Evolutionary conservation across 202 grass and related monocot species (phyloP).

Genomic region (Digitaria exilis): DNA sequence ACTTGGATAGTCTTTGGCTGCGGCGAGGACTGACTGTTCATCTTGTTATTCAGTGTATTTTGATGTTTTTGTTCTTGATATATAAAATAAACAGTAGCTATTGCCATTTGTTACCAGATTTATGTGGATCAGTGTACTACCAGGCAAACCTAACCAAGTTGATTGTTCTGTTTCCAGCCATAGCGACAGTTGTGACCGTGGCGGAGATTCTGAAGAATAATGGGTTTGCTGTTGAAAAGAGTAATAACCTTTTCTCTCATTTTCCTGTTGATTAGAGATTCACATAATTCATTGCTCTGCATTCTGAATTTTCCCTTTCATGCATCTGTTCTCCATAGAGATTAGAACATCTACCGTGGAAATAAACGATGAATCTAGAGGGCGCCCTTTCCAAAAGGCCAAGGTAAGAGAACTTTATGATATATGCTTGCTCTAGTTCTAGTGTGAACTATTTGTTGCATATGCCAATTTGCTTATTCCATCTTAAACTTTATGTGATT

Average conservation of each 20-base stretch:
- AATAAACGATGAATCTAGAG: slow-evolving; percentile 76
- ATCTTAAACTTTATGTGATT: not conserved
- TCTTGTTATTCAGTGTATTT: not conserved
- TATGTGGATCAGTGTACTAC: not conserved
- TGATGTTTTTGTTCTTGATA: not conserved
- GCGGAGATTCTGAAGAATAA: slow-evolving; percentile 80
- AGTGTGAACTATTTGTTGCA: not conserved
- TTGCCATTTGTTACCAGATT: not conserved
- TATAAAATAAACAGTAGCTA: not conserved
- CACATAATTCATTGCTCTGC: not conserved
- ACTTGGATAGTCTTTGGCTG: not conserved
- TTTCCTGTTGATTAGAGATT: not conserved
- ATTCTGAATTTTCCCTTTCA: not conserved
- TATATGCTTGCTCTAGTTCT: not conserved
- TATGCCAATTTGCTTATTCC: not conserved
- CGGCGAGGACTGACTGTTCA: not conserved
- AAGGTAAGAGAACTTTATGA: slow-evolving; percentile 58
- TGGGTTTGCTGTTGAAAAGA: slow-evolving; percentile 66
- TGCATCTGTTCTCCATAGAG: slow-evolving; percentile 40
- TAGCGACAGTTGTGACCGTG: slow-evolving; percentile 66
- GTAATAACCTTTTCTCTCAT: slow-evolving; percentile 37
- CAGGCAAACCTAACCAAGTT: slow-evolving; percentile 18
- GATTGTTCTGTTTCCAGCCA: slow-evolving; percentile 52
- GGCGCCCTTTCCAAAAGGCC: slow-evolving; percentile 73
- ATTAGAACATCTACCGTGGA: slow-evolving; percentile 88